Percentiles rank a stretch among this genome's conserved stretches.
These are phyloP conservation scores for Aspergillus sp. DNA, from an alignment of 2,329 filamentous ascomycete genomes.

Conservation along the genomic window DNA sequence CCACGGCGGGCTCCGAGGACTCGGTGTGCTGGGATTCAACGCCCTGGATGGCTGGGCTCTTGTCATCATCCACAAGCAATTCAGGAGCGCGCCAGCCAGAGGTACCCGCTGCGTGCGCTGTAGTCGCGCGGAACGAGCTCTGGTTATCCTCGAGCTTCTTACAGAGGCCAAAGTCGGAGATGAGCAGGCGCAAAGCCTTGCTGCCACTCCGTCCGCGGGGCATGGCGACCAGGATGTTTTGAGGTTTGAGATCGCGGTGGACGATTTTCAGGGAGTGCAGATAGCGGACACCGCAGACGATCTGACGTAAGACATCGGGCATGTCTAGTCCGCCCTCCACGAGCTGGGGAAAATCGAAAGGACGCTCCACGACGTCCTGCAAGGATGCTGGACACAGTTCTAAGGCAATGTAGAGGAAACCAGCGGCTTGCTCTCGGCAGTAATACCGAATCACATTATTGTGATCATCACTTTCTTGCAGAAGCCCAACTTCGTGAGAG, in stretches of 20 bases:
- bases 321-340: conserved; percentile 67
- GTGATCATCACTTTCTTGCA: conserved; percentile 93
- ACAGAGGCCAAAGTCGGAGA: conserved; percentile 96
- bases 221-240: conserved; percentile 85
- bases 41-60: conserved; percentile 37
- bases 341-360: conserved; percentile 63
- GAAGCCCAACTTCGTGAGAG: conserved; percentile 83
- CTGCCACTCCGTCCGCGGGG: conserved; percentile 52
- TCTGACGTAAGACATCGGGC: conserved; percentile 78
- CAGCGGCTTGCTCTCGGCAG: conserved; percentile 80
- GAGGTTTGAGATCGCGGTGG: conserved; percentile 93
- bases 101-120: conserved; percentile 87
- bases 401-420: conserved; percentile 93
- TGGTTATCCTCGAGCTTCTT: conserved; percentile 95
- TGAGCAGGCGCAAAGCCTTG: conserved; percentile 75
- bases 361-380: conserved; percentile 83
- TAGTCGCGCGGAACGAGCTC: conserved; percentile 91
- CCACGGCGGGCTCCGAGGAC: conserved; percentile 50
- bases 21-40: conserved; percentile 39
- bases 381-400: conserved; percentile 92
- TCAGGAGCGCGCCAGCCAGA: conserved; percentile 96
- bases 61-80: conserved; percentile 77
- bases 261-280: conserved; percentile 91
- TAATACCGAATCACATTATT: conserved; percentile 97
- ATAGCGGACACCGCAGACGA: conserved; percentile 83